Evolutionary conservation across 2,329 filamentous ascomycete genomes (phyloP).

Genomic region (Pseudogymnoascus sp.): DNA sequence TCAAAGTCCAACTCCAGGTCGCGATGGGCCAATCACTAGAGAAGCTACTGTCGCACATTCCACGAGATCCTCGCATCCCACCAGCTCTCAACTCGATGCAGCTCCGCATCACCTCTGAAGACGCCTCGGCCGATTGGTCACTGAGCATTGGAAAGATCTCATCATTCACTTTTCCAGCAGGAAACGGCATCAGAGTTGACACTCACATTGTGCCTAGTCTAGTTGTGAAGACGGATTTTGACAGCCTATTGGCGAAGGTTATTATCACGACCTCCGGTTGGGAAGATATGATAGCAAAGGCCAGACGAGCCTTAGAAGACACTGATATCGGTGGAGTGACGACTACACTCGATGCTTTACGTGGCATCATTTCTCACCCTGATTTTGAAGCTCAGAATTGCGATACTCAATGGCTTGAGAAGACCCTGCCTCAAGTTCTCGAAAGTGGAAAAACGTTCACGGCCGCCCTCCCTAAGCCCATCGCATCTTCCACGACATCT

Average conservation of each 20-base stretch:
- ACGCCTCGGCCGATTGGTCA: constrained; percentile 39
- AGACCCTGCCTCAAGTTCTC: constrained; percentile 33
- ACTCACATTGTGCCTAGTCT: constrained; percentile 34
- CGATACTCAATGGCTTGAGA: constrained; percentile 53
- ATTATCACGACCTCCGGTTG: constrained; percentile 42
- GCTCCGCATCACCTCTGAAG: constrained; percentile 38
- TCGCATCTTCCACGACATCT: constrained; percentile 13
- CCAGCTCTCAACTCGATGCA: constrained; percentile 35
- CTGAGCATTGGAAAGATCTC: constrained; percentile 56
- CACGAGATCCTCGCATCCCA: constrained; percentile 29
- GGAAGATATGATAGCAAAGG: constrained; percentile 44
- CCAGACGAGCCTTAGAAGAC: constrained; percentile 48
- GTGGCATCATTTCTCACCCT: constrained; percentile 43
- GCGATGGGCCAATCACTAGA: constrained; percentile 29
- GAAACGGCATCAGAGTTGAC: constrained; percentile 45
- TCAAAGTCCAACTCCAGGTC: constrained; percentile 31
- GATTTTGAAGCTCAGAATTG: constrained; percentile 42
- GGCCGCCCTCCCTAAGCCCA: constrained; percentile 31
- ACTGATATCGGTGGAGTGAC: constrained; percentile 47
- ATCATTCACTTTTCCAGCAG: constrained; percentile 45
- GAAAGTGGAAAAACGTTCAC: constrained; percentile 27
- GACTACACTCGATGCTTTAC: constrained; percentile 49
- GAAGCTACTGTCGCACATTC: constrained; percentile 27
- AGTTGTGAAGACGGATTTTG: constrained; percentile 40
- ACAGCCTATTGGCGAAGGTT: constrained; percentile 41